phyloP scores from a whole-genome alignment of 306 rosid genomes.

The Urtica urens region DNA sequence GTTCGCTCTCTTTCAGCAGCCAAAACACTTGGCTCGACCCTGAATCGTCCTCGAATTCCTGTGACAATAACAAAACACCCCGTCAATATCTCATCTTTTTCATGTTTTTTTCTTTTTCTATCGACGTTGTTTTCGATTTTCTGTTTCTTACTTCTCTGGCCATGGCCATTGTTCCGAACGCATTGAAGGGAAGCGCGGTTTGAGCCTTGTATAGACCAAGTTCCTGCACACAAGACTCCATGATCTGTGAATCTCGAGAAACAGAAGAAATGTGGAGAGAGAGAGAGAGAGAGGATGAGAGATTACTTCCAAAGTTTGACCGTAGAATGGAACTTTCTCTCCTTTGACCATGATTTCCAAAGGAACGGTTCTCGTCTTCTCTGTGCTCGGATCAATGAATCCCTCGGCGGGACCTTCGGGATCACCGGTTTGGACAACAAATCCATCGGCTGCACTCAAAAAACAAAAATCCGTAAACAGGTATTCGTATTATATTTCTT shows the following conservation, averaged over 20 bases:
- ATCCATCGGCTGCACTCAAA: slow-evolving; percentile 71
- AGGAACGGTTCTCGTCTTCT: slow-evolving; percentile 74
- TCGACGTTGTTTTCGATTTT: too few species aligned
- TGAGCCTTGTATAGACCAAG: slow-evolving; percentile 99
- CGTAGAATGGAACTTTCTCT: slow-evolving; percentile 83
- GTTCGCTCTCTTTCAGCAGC: slow-evolving; percentile 92
- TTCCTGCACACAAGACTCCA: slow-evolving; percentile 32
- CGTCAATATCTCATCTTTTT: not conserved
- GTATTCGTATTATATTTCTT: not conserved
- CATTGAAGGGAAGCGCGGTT: slow-evolving; percentile 93
- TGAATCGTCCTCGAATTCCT: slow-evolving; percentile 92
- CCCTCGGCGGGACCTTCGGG: slow-evolving; percentile 99
- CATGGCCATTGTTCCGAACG: slow-evolving; percentile 99
- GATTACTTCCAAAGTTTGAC: slow-evolving; percentile 83
- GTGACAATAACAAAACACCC: slow-evolving; percentile 8
- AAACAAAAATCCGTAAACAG: slow-evolving; percentile 4
- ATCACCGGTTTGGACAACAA: slow-evolving; percentile 96
- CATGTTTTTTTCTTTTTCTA: too few species aligned
- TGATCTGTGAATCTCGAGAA: not conserved
- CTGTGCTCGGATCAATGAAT: slow-evolving; percentile 91
- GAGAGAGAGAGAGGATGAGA: slow-evolving; percentile 4
- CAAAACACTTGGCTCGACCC: slow-evolving; percentile 89
- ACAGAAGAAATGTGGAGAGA: not conserved
- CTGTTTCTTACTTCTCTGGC: slow-evolving; percentile 76
- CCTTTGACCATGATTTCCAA: slow-evolving; percentile 65